Percentiles rank a stretch among this genome's conserved stretches.
Conservation (phyloP, 495 filamentous ascomycete species). For the Aspergillus mulundensis region DNA sequence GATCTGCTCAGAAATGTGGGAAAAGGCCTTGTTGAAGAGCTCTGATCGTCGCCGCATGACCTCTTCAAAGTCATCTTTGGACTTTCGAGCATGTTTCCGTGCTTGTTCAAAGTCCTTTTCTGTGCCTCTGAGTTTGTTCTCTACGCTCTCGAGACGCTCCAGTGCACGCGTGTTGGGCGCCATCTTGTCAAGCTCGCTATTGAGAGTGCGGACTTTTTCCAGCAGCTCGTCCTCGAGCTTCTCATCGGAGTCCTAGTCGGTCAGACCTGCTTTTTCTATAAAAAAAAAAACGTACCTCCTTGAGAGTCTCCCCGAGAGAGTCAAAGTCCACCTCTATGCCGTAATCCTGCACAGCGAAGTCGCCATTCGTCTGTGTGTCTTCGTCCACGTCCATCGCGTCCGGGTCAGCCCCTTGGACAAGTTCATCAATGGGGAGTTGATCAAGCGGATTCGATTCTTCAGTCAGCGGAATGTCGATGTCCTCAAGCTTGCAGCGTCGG, state of each 20-base stretch:
- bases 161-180: slow-evolving; percentile 94
- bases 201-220: slow-evolving; percentile 70
- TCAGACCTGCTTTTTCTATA: slow-evolving; percentile 21
- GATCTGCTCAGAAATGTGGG: slow-evolving; percentile 93
- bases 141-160: slow-evolving; percentile 83
- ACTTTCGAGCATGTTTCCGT: slow-evolving; percentile 62
- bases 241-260: slow-evolving; percentile 57
- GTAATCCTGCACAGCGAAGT: slow-evolving; percentile 68
- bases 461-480: slow-evolving; percentile 78
- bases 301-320: slow-evolving; percentile 78
- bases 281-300: slow-evolving; percentile 54
- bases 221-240: slow-evolving; percentile 73
- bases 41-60: slow-evolving; percentile 81
- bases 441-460: slow-evolving; percentile 72
- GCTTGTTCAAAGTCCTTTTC: slow-evolving; percentile 88
- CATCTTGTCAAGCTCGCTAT: slow-evolving; percentile 81
- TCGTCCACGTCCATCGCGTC: slow-evolving; percentile 90
- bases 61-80: slow-evolving; percentile 75
- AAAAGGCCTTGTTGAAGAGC: slow-evolving; percentile 91
- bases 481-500: slow-evolving; percentile 87
- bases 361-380: slow-evolving; percentile 39
- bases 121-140: slow-evolving; percentile 75
- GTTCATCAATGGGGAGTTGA: slow-evolving; percentile 80
- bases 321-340: slow-evolving; percentile 92
- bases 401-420: slow-evolving; percentile 59